A percentile compares a stretch with the other conserved stretches of the same genome.
These are phyloP conservation scores for Ananas comosus DNA, from an alignment of 176 grass and related monocot species.

Conservation along the genomic window DNA sequence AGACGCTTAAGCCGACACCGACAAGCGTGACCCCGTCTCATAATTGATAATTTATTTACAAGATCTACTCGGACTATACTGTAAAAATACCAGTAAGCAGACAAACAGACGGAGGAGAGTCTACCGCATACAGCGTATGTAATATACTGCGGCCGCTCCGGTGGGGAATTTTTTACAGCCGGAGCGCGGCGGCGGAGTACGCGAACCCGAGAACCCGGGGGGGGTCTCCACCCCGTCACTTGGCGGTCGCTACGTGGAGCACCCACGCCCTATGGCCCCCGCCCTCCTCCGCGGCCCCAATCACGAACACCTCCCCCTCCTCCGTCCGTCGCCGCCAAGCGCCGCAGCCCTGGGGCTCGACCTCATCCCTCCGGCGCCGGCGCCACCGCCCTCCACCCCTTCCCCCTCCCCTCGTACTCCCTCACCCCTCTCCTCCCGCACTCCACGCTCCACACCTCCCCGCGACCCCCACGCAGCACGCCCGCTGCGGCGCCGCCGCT, in stretches of 20 bases:
- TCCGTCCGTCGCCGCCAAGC: conserved; percentile 3
- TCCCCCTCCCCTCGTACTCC: conserved; percentile 26
- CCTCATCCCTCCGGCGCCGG: conserved; percentile 28
- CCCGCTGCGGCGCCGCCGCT: conserved; percentile 2
- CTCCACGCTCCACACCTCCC: conserved; percentile 33
- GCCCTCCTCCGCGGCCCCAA: background rate
- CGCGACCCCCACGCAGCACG: conserved; percentile 21
- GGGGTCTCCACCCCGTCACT: conserved; percentile 31
- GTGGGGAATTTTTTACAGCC: background rate
- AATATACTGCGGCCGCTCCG: too few species aligned
- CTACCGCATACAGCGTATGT: too few species aligned
- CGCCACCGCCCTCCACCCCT: conserved; percentile 33
- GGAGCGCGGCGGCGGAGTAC: conserved; percentile 37
- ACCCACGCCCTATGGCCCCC: conserved; percentile 5
- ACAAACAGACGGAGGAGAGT: too few species aligned
- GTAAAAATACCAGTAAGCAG: too few species aligned
- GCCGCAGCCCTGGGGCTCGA: conserved; percentile 26
- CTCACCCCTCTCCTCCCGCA: conserved; percentile 27
- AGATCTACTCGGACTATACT: too few species aligned
- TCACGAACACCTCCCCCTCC: conserved; percentile 18
- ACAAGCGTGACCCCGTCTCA: too few species aligned
- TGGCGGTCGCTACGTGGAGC: conserved; percentile 32
- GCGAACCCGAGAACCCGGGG: conserved; percentile 37
- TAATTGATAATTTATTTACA: too few species aligned
- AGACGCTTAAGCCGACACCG: too few species aligned